A percentile compares a stretch with the other conserved stretches of the same genome.
Evolutionary conservation across 176 grass and related monocot genomes (phyloP).

Genomic region (Zea mays): Zm-B73-REFERENCE-NAM-5.0 NC_050096.1:295155501-295156000

Average conservation of each 20-base stretch:
- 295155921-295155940: no score
- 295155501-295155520: neutral
- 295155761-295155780: neutral
- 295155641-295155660: neutral
- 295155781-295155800: neutral
- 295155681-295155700: neutral
- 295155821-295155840: neutral
- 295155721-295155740: neutral
- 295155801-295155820: neutral
- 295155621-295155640: neutral
- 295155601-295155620: constrained; percentile 50
- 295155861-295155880: no score
- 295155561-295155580: constrained; percentile 40
- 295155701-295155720: neutral
- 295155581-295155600: constrained; percentile 22
- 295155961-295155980: no score
- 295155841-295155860: no score
- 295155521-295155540: neutral
- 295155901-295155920: no score
- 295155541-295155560: constrained; percentile 22
- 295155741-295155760: neutral
- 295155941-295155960: no score
- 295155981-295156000: neutral
- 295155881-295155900: no score
- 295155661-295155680: neutral